Percentiles rank a stretch among this genome's conserved stretches.
Evolutionary conservation across 441 rosid species (phyloP).

Genomic region (Populus trichocarpa): DNA sequence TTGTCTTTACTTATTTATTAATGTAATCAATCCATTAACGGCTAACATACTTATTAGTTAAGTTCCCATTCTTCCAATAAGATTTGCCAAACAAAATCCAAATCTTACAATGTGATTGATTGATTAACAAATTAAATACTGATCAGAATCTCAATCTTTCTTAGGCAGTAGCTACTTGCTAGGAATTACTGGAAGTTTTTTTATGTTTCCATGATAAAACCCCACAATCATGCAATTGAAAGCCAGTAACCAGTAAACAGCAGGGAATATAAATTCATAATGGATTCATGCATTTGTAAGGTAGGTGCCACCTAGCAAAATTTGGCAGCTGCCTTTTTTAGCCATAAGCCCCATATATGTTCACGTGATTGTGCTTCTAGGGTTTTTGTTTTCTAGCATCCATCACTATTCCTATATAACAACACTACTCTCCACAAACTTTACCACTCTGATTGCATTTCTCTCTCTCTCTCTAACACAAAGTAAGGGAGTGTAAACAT

Average conservation of each 20-base stretch:
- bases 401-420: constrained; percentile 33
- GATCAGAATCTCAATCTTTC: neutral
- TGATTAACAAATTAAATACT: neutral
- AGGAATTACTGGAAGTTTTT: neutral
- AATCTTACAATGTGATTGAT: neutral
- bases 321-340: constrained; percentile 39
- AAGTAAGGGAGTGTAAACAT: constrained; percentile 4
- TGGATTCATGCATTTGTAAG: constrained; percentile 17
- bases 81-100: neutral
- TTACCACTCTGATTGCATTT: neutral
- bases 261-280: neutral
- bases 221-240: neutral
- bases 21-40: too few relatives aligned
- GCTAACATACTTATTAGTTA: neutral
- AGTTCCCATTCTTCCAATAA: neutral
- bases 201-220: neutral
- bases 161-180: neutral
- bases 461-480: neutral
- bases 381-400: constrained; percentile 27
- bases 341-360: constrained; percentile 18
- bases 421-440: neutral
- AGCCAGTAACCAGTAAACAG: neutral
- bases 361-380: constrained; percentile 53
- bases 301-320: constrained; percentile 51
- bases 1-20: too few relatives aligned